A percentile compares a stretch with the other conserved stretches of the same genome.
These are phyloP conservation scores for Mycena metata DNA, from an alignment of 768 basidiomycete species.

Conservation along the genomic window DNA sequence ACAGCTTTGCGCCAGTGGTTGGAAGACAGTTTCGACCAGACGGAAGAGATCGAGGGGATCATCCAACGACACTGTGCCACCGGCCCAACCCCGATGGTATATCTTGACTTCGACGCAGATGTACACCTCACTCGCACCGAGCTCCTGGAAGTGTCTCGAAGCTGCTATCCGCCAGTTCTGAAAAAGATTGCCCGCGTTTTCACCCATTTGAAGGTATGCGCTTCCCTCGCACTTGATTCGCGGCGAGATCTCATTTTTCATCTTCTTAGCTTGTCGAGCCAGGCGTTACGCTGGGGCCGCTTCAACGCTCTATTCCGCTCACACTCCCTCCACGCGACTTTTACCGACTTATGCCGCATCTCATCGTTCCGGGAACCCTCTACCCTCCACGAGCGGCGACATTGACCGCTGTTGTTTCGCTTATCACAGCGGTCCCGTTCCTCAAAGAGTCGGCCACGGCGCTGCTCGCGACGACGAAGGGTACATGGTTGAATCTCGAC, in stretches of 20 bases:
- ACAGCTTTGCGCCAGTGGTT: conserved; percentile 44
- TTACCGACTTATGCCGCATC: conserved; percentile 45
- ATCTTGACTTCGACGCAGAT: conserved; percentile 46
- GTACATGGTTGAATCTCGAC: conserved; percentile 44
- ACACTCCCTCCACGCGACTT: conserved; percentile 40
- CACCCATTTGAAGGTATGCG: conserved; percentile 43
- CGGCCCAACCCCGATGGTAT: conserved; percentile 36
- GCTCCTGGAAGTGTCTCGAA: conserved; percentile 47
- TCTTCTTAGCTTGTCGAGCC: conserved; percentile 41
- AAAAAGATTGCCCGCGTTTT: conserved; percentile 44
- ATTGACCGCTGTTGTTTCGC: conserved; percentile 43
- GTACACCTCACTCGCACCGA: conserved; percentile 45
- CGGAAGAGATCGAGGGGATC: conserved; percentile 44
- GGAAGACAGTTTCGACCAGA: conserved; percentile 46
- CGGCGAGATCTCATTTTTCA: neutral
- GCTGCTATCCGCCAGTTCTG: conserved; percentile 42
- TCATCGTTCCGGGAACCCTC: conserved; percentile 45
- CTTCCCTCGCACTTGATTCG: neutral
- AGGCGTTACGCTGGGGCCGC: conserved; percentile 30
- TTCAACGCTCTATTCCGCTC: conserved; percentile 44
- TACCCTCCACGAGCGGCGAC: conserved; percentile 44
- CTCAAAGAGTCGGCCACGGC: conserved; percentile 39
- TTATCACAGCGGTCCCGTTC: conserved; percentile 45
- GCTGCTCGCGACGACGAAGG: conserved; percentile 38
- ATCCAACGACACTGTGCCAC: conserved; percentile 34